These are phyloP conservation scores for Citrus trifoliata DNA, from an alignment of 345 rosid species.

Conservation along the genomic window DNA sequence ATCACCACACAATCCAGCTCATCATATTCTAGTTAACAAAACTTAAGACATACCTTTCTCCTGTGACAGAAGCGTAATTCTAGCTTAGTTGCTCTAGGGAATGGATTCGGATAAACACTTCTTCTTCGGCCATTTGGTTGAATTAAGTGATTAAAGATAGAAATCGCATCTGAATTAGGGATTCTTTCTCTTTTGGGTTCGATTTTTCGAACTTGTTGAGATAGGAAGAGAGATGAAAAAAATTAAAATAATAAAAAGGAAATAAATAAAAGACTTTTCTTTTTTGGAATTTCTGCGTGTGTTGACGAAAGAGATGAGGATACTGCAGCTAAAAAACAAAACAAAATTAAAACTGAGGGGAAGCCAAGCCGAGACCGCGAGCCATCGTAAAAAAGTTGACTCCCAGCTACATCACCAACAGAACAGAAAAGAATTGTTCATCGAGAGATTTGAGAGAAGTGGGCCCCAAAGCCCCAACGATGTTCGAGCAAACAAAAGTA, in stretches of 20 bases:
- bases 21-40: background rate
- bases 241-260: too few species aligned
- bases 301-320: background rate
- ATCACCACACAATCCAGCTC: background rate
- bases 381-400: background rate
- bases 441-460: background rate
- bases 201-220: background rate
- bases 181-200: background rate
- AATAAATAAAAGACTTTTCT: background rate
- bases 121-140: background rate
- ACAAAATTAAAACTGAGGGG: background rate
- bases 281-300: background rate
- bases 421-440: background rate
- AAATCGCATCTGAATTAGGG: background rate
- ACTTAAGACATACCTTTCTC: background rate
- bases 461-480: background rate
- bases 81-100: background rate
- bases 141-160: background rate
- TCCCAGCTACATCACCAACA: background rate
- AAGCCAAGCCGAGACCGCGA: background rate
- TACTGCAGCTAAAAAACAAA: background rate
- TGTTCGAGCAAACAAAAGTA: background rate
- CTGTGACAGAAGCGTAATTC: background rate
- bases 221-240: background rate
- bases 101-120: background rate